Evolutionary conservation across 495 filamentous ascomycete species (phyloP), one percentile per base, ranked within the genome.

Genomic region (Xylaria sp.): DNA sequence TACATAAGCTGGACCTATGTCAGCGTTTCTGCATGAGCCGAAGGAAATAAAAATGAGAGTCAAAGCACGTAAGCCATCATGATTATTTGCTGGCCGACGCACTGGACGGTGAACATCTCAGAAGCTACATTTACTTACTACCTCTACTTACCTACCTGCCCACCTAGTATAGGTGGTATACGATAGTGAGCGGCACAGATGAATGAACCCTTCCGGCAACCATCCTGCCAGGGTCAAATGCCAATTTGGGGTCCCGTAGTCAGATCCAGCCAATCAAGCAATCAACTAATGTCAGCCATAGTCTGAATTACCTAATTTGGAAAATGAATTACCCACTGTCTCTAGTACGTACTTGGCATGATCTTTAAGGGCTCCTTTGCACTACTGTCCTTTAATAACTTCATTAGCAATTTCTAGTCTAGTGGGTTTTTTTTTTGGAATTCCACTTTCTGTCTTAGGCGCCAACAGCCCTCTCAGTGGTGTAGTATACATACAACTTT

Each of bases 291-390:
- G 53, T 68, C 66, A 68, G 66, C 66, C 48, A 31, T 19, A 19
- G 2, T 58, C 29, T 40, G 37, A 57, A 8, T 59, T 68, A 61
- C 66, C 11, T 24, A 35, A 61, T 59, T 0, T 35, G 53, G 66
- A 46, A 61, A 59, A 67, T 67, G 64, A 67, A 66, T 29, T 29
- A 9, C 64, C 44, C 29, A 21, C 26, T 48, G 61, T 24, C 37
- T 29, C 21, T 37, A 24, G 15, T n/a, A 12, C 8, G 35, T 33
- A 35, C 21, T 33, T 35, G 12, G 53, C 31, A 19, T 33, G 48
- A 17, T 26, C 15, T 4, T 14, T 61, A 24, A 24, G 17, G 17
- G 5, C n/a, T n/a, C 19, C 29, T 62, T 26, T 43, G n/a, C 35
- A 29, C 59, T 61, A 11, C 58, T 11, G n/a, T 21, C 12, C 21